These are phyloP conservation scores for Fusarium subglutinans DNA, from an alignment of 2,329 filamentous ascomycete genomes.

Conservation along the genomic window DNA sequence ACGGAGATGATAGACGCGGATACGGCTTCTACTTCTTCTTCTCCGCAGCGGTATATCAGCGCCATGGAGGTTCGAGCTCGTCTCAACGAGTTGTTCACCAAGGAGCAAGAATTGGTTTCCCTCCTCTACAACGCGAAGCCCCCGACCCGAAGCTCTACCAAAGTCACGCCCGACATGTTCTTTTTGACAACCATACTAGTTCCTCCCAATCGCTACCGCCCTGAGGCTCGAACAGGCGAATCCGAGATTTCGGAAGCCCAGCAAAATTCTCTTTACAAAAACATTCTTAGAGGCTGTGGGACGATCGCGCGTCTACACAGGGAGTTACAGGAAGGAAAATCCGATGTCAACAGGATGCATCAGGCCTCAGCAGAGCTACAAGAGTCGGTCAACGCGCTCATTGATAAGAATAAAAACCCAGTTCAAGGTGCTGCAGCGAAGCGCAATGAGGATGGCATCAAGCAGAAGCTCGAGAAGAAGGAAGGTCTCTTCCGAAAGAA, in stretches of 20 bases:
- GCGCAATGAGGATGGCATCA: slow-evolving; percentile 90
- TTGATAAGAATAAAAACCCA: slow-evolving; percentile 89
- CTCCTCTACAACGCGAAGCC: slow-evolving; percentile 86
- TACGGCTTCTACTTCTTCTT: slow-evolving; percentile 15
- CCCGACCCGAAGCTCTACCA: slow-evolving; percentile 62
- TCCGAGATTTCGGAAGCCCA: slow-evolving; percentile 86
- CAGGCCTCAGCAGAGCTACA: slow-evolving; percentile 86
- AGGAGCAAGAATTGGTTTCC: slow-evolving; percentile 83
- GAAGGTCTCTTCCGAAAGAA: slow-evolving; percentile 98
- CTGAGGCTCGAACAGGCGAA: slow-evolving; percentile 83
- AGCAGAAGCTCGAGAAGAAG: slow-evolving; percentile 98
- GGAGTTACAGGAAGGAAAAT: slow-evolving; percentile 56
- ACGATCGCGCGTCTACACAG: slow-evolving; percentile 75
- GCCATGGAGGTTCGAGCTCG: slow-evolving; percentile 85
- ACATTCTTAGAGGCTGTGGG: slow-evolving; percentile 80
- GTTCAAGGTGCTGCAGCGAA: slow-evolving; percentile 80
- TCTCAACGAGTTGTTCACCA: slow-evolving; percentile 81
- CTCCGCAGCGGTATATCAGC: slow-evolving; percentile 77
- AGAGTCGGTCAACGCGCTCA: slow-evolving; percentile 89
- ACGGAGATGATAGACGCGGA: slow-evolving; percentile 47
- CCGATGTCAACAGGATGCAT: slow-evolving; percentile 76
- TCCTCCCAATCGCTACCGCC: slow-evolving; percentile 90
- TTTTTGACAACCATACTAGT: slow-evolving; percentile 89
- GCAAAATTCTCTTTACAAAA: slow-evolving; percentile 88
- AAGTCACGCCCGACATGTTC: slow-evolving; percentile 87